A percentile compares a stretch with the other conserved stretches of the same genome.
Evolutionary conservation across 495 filamentous ascomycete species (phyloP).

Genomic region (Hypoxylon intermedium): DNA sequence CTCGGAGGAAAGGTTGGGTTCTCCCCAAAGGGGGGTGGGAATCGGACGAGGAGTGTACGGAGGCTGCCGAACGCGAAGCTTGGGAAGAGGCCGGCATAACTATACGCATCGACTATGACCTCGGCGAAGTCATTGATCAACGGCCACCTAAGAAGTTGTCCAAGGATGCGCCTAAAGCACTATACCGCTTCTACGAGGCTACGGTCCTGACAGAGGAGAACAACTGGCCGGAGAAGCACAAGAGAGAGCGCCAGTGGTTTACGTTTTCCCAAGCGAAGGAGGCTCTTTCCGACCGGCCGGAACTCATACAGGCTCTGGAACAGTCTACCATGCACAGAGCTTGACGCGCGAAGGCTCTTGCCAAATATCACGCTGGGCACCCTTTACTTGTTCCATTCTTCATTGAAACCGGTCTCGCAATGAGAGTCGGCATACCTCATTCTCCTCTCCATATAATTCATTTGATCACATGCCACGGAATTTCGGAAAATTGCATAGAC

Average conservation of each 20-base stretch:
- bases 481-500: constrained; percentile 40
- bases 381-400: not conserved
- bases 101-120: constrained; percentile 78
- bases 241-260: constrained; percentile 88
- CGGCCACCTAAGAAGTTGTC: constrained; percentile 66
- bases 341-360: constrained; percentile 25
- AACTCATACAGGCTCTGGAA: constrained; percentile 85
- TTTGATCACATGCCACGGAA: constrained; percentile 22
- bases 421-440: constrained; percentile 11
- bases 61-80: constrained; percentile 75
- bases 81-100: constrained; percentile 98
- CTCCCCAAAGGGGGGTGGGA: constrained; percentile 98
- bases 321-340: constrained; percentile 71
- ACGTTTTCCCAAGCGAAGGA: constrained; percentile 79
- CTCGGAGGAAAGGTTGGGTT: constrained; percentile 86
- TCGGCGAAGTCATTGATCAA: constrained; percentile 84
- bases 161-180: constrained; percentile 72
- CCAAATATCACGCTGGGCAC: constrained; percentile 1
- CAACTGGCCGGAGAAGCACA: constrained; percentile 94
- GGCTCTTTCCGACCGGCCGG: constrained; percentile 78
- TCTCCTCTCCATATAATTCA: constrained; percentile 32
- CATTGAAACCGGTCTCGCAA: constrained; percentile 6
- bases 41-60: constrained; percentile 76
- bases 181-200: constrained; percentile 90
- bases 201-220: constrained; percentile 79